Conservation (phyloP, 2,329 filamentous ascomycete genomes). For the Exserohilum turcica region DNA sequence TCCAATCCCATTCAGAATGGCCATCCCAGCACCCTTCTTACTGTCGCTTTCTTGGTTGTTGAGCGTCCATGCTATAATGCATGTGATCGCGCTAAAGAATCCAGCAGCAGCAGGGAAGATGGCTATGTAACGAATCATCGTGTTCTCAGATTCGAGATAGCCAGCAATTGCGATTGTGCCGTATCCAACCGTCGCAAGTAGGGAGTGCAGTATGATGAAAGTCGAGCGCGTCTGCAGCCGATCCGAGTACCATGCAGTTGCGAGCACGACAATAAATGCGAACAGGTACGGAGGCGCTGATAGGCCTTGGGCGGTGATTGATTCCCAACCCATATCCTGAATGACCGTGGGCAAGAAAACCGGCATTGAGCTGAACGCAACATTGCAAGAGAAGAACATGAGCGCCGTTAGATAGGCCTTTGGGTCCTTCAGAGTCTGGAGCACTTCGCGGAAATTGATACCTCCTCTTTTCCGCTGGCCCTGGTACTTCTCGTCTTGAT, state of each 20-base stretch:
- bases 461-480: slow-evolving; percentile 32
- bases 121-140: slow-evolving; percentile 67
- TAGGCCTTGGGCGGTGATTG: slow-evolving; percentile 73
- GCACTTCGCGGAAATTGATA: slow-evolving; percentile 62
- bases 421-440: slow-evolving; percentile 66
- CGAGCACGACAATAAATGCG: slow-evolving; percentile 72
- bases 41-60: slow-evolving; percentile 78
- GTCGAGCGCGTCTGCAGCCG: slow-evolving; percentile 64
- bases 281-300: slow-evolving; percentile 80
- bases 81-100: slow-evolving; percentile 83
- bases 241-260: slow-evolving; percentile 76
- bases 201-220: slow-evolving; percentile 71
- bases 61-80: slow-evolving; percentile 86
- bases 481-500: slow-evolving; percentile 20
- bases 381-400: slow-evolving; percentile 88
- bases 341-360: slow-evolving; percentile 87
- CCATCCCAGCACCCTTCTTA: slow-evolving; percentile 76
- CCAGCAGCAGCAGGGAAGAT: slow-evolving; percentile 79
- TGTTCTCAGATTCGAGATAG: slow-evolving; percentile 43
- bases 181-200: slow-evolving; percentile 67
- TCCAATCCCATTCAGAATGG: slow-evolving; percentile 79
- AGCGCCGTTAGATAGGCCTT: slow-evolving; percentile 75
- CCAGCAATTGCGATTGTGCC: slow-evolving; percentile 65
- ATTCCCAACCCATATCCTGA: slow-evolving; percentile 72
- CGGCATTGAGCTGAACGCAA: slow-evolving; percentile 85